Percentiles rank a stretch among this genome's conserved stretches.
phyloP scores from a whole-genome alignment of 2,329 filamentous ascomycete species.

The Botrytis porri region DNA sequence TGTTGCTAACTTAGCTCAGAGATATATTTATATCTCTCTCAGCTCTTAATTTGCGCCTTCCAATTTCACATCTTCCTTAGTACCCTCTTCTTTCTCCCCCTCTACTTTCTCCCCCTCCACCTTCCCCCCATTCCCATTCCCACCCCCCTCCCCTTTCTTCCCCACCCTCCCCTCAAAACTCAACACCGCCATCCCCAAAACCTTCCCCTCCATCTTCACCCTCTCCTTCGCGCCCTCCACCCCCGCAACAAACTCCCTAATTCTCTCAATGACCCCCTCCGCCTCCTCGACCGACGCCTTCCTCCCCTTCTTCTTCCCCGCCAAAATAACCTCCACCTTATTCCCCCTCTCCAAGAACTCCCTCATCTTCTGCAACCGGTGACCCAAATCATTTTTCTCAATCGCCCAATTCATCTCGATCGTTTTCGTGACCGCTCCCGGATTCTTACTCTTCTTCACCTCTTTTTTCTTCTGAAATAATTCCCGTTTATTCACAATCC shows the following conservation, averaged over 20 bases:
- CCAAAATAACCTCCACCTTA: conserved; percentile 70
- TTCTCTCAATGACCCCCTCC: conserved; percentile 51
- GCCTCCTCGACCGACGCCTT: conserved; percentile 61
- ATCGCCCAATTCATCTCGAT: conserved; percentile 93
- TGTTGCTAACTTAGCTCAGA: background rate
- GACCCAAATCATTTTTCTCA: conserved; percentile 68
- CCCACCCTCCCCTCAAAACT: conserved; percentile 43
- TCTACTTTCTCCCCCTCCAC: background rate
- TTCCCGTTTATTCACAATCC: conserved; percentile 59
- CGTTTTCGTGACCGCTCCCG: conserved; percentile 57
- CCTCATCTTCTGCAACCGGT: conserved; percentile 63
- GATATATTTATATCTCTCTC: too few species aligned
- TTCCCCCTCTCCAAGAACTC: conserved; percentile 72
- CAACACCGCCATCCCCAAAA: conserved; percentile 44
- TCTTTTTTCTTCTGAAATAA: conserved; percentile 45
- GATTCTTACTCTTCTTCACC: conserved; percentile 43
- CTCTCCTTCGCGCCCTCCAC: conserved; percentile 44
- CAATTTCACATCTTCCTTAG: background rate
- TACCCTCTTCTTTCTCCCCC: background rate
- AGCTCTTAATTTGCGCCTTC: background rate
- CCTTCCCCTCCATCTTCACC: conserved; percentile 45
- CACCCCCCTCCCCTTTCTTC: background rate
- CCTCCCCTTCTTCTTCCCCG: conserved; percentile 62
- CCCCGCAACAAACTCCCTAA: conserved; percentile 43
- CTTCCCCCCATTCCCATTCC: background rate